These are phyloP conservation scores for Buddleja alternifolia DNA, from an alignment of 257 asterid species.

Conservation along the genomic window DNA sequence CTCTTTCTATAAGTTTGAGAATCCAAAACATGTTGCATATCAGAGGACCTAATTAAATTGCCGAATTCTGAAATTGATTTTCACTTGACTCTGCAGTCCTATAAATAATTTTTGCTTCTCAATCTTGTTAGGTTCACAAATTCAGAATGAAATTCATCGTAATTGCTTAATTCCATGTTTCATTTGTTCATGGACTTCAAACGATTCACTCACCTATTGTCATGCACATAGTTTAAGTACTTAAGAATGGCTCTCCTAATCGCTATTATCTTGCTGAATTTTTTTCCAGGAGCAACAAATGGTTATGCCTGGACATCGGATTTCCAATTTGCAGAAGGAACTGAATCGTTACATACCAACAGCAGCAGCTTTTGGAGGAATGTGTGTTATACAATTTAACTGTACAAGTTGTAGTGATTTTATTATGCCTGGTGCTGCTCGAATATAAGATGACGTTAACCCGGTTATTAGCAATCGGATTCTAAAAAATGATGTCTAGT, in stretches of 20 bases:
- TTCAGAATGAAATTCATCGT: neutral
- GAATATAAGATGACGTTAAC: neutral
- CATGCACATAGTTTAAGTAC: neutral
- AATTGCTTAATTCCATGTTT: neutral
- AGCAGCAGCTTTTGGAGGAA: conserved; percentile 81
- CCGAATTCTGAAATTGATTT: neutral
- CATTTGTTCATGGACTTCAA: conserved; percentile 3
- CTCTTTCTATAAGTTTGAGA: neutral
- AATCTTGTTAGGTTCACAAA: neutral
- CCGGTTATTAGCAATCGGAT: too few species aligned
- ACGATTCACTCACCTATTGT: neutral
- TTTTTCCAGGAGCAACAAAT: conserved; percentile 76
- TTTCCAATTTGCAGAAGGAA: conserved; percentile 67
- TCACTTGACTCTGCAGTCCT: neutral
- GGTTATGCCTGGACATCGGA: conserved; percentile 85
- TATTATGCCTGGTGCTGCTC: neutral
- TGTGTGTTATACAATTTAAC: conserved; percentile 42
- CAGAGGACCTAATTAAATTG: neutral
- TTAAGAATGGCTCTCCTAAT: neutral
- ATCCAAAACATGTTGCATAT: neutral
- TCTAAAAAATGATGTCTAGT: too few species aligned
- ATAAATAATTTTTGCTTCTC: neutral
- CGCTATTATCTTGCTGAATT: neutral
- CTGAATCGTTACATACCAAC: conserved; percentile 73
- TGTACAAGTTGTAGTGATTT: conserved; percentile 15